phyloP scores from a whole-genome alignment of 176 grass and related monocot species.

The Oryza longistaminata region DNA sequence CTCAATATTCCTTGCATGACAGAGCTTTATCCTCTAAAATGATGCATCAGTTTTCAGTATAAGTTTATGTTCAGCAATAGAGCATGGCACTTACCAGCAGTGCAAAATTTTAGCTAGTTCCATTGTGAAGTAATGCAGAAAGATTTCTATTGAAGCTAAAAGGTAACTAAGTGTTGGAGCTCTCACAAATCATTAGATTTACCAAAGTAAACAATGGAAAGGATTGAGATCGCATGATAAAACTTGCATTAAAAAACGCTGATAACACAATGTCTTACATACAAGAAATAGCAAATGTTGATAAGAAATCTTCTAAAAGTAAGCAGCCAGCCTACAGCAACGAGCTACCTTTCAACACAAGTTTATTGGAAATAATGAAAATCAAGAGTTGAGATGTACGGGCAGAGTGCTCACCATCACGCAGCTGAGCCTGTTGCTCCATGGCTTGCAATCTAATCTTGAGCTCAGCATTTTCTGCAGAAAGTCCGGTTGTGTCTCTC shows the following conservation, averaged over 20 bases:
- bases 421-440: slow-evolving; percentile 81
- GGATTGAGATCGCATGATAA: neutral
- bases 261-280: neutral
- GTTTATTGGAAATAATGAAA: slow-evolving; percentile 4
- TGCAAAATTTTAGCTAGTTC: neutral
- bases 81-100: neutral
- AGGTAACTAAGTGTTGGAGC: neutral
- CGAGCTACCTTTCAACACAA: neutral
- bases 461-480: slow-evolving; percentile 72
- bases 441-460: slow-evolving; percentile 89
- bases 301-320: neutral
- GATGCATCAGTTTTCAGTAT: neutral
- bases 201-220: neutral
- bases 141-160: neutral
- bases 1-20: neutral
- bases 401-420: slow-evolving; percentile 55
- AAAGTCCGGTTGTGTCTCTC: slow-evolving; percentile 84
- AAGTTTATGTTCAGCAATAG: neutral
- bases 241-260: neutral
- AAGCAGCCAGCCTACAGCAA: neutral
- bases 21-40: slow-evolving; percentile 4
- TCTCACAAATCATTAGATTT: slow-evolving; percentile 12
- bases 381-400: neutral
- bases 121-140: slow-evolving; percentile 15
- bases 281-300: neutral